Base-by-base conservation (phyloP, 345 rosid species). In the Syzygium grande region DNA sequence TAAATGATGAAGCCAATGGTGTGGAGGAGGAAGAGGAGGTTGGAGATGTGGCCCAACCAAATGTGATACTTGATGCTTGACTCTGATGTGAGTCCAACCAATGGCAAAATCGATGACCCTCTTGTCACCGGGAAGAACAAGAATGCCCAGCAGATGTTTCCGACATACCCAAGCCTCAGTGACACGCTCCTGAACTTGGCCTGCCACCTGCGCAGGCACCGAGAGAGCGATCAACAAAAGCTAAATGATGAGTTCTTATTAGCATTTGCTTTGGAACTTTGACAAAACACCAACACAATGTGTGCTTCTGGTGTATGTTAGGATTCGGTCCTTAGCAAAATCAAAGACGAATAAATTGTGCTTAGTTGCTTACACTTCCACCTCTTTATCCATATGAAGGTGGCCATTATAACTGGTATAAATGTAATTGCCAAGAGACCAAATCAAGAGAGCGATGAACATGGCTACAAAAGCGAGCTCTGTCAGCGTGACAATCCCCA, bases 41-140 rank as follows among this genome's bases (percentile, higher is more conserved):
- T 89, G 25, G 91, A 80, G 41, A 84, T 16, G 55, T 92, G 93
- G 14, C 93, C 93, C 3, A 93, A 52, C 93, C 95, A 92, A 55
- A 91, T 91, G 58, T 92, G 95, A 55, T 92, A 92, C 86, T 92
- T 92, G 87, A 93, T 89, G 87, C 92, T 87, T 7, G 85, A 84
- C 84, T 93, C 92, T 1, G 92, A 92, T 5, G 92, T 92, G 55
- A 93, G 86, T 30, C 94, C 94, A 41, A 92, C 34, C 41, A 93
- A 77, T 55, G 86, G 91, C 84, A 92, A 86, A 79, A 92, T 79
- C 23, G 93, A 92, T 0, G 93, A 93, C 11, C 91, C 92, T 84
- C 95, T 89, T 16, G 91, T 90, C 89, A 92, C 93, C 11, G 93
- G 94, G 80, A 91, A 92, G 90, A 93, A 92, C 15, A 93, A 90